Evolutionary conservation across 2,329 filamentous ascomycete species (phyloP).

Genomic region (Mollisiaceae sp.): DNA sequence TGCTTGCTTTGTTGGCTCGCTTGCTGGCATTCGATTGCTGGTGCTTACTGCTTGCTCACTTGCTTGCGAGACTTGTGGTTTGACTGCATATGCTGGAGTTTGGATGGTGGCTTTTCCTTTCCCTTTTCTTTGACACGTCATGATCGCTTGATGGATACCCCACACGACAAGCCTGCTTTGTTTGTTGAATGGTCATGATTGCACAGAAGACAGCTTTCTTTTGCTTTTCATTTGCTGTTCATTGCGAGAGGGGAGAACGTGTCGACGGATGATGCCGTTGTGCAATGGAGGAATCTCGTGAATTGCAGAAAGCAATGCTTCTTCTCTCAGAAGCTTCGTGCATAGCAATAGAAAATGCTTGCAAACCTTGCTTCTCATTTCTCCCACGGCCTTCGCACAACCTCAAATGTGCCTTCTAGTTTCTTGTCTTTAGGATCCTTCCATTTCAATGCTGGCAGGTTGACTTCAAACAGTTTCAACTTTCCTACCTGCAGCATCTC

Average conservation of each 20-base stretch:
- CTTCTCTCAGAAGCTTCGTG: not conserved
- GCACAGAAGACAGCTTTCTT: too few species aligned
- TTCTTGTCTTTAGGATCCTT: conserved; percentile 8
- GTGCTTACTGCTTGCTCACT: not conserved
- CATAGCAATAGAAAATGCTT: not conserved
- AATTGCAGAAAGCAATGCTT: not conserved
- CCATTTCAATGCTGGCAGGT: conserved; percentile 22
- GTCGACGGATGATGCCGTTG: too few species aligned
- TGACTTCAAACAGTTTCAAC: conserved; percentile 27
- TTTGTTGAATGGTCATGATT: too few species aligned
- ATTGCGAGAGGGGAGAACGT: too few species aligned
- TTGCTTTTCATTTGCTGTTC: too few species aligned
- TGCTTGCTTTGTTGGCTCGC: not conserved
- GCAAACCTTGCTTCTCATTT: not conserved
- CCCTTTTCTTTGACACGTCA: not conserved
- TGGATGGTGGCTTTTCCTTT: not conserved
- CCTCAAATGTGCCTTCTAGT: conserved; percentile 1
- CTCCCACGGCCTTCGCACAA: not conserved
- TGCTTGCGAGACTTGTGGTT: not conserved
- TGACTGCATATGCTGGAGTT: not conserved
- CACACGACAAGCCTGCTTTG: too few species aligned
- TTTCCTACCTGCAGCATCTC: conserved; percentile 28
- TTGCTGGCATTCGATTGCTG: too few species aligned
- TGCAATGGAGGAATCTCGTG: not conserved
- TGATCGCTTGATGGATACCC: not conserved